These are phyloP conservation scores for Colletotrichum camelliae DNA, from an alignment of 2,329 filamentous ascomycete genomes.

Conservation along the genomic window DNA sequence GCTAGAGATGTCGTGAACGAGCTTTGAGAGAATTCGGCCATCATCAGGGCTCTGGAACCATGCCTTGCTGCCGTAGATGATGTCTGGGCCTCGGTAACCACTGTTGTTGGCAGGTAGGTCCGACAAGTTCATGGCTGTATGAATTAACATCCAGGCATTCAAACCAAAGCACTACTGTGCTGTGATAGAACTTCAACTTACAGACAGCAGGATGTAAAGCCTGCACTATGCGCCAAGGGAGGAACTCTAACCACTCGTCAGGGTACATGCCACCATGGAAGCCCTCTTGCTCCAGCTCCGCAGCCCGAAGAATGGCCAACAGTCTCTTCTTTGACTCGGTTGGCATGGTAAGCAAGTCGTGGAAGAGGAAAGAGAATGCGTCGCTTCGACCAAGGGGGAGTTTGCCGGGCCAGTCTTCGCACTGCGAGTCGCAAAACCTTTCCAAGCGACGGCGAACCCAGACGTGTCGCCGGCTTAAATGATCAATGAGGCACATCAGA, in stretches of 20 bases:
- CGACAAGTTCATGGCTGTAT: neutral
- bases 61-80: neutral
- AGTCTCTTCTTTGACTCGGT: neutral
- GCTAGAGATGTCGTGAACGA: neutral
- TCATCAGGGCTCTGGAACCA: neutral
- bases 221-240: neutral
- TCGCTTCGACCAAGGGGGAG: neutral
- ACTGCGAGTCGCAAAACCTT: neutral
- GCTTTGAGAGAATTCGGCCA: neutral
- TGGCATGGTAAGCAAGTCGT: neutral
- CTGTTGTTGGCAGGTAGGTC: neutral
- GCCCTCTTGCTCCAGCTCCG: neutral
- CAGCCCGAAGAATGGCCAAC: neutral
- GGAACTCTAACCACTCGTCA: neutral
- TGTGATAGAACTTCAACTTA: neutral
- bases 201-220: neutral
- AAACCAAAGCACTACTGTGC: neutral
- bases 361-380: neutral
- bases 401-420: neutral
- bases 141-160: rapidly evolving
- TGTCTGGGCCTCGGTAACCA: neutral
- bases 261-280: neutral
- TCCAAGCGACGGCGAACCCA: neutral
- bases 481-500: neutral
- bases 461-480: neutral